Percentiles rank a stretch among this genome's conserved stretches.
These are phyloP conservation scores for Alternaria novae-zelandiae DNA, from an alignment of 2,329 filamentous ascomycete genomes.

Conservation along the genomic window DNA sequence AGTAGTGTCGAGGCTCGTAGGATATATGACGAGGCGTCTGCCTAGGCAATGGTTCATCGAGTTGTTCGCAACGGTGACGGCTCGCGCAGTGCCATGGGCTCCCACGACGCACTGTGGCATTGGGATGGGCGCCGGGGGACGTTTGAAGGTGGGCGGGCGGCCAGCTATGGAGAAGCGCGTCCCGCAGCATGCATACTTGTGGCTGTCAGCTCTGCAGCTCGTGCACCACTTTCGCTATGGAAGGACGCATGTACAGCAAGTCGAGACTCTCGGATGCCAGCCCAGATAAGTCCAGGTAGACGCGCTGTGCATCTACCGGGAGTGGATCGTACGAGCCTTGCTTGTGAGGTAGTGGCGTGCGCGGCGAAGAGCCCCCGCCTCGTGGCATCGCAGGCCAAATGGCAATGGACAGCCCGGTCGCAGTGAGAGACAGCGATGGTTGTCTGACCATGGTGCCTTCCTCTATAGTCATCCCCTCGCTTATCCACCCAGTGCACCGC, in stretches of 20 bases:
- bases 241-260: background rate
- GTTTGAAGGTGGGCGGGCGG: background rate
- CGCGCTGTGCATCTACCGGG: background rate
- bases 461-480: background rate
- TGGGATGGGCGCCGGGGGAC: background rate
- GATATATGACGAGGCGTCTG: constrained; percentile 1
- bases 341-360: background rate
- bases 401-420: background rate
- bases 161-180: background rate
- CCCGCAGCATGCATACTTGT: background rate
- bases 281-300: background rate
- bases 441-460: background rate
- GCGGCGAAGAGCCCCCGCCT: background rate
- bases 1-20: background rate
- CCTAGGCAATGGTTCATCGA: background rate
- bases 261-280: background rate
- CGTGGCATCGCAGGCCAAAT: background rate
- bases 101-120: background rate
- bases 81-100: background rate
- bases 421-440: background rate
- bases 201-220: background rate
- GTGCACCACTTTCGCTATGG: background rate
- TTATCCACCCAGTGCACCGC: background rate
- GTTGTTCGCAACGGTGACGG: background rate
- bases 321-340: background rate